Evolutionary conservation across 352 stramenopile genomes (phyloP), one percentile per base, ranked within the genome.

Genomic region (Pythium sukuiense): DNA sequence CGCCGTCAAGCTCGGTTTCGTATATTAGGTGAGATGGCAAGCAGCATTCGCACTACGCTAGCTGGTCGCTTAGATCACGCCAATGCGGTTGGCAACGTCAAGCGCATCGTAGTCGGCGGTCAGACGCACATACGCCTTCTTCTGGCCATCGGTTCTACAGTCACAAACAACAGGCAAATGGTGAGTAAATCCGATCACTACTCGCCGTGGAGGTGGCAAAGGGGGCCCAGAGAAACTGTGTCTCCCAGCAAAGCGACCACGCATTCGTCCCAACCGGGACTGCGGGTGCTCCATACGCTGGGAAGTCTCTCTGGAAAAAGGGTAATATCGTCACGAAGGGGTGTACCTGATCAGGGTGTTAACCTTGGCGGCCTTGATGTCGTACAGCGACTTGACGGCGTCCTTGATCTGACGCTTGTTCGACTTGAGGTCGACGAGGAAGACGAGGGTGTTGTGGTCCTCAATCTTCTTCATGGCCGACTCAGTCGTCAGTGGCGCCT

Each of bases 391-490:
- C 87, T 99, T 98, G 50, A 99, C 96, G 61, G 98, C 97, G 66
- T 98, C 87, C 93, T 99, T 99, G 89, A 99, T 99, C 92, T 99
- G 98, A 70, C 97, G 93, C 95, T 99, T 99, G 93, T 99, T 99
- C 72, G 98, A 88, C 71, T 97, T 94, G 59, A 99, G 89, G 77
- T 99, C 97, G 55, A 99, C 97, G 74, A 99, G 98, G 89, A 99
- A 99, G 69, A 99, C 98, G 73, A 99, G 93, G 73, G 98, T 99
- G 93, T 99, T 99, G 92, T 99, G 98, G 85, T 99, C 97, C 76
- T 99, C 98, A 71, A 99, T 99, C 83, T 99, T 99, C 88, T 99
- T 99, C 98, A 99, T 99, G 64, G 98, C 98, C 74, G 96, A 99
- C 83, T 99, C 97, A 39, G 98, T 99, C 59, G 98, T 99, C 55